phyloP scores from a whole-genome alignment of 2,329 filamentous ascomycete genomes.

The Pyrenochaeta sp. region DNA sequence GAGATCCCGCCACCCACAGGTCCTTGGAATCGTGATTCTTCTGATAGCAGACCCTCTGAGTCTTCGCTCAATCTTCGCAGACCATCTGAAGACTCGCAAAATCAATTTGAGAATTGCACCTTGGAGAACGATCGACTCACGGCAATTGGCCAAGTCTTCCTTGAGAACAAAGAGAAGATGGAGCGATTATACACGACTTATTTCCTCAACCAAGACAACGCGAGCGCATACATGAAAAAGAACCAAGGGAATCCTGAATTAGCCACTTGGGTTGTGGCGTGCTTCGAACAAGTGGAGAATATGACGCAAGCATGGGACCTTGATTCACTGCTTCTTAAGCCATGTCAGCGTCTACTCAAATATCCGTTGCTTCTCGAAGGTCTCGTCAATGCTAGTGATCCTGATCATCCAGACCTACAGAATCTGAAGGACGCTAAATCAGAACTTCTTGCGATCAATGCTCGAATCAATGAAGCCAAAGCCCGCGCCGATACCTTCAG shows the following conservation, averaged over 20 bases:
- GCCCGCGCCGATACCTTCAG: slow-evolving; percentile 87
- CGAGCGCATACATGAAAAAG: slow-evolving; percentile 67
- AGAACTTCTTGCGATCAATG: slow-evolving; percentile 68
- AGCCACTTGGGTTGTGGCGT: slow-evolving; percentile 87
- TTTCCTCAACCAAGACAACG: slow-evolving; percentile 69
- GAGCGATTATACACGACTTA: slow-evolving; percentile 71
- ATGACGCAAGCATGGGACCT: slow-evolving; percentile 94
- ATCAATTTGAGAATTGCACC: slow-evolving; percentile 41
- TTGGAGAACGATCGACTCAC: slow-evolving; percentile 64
- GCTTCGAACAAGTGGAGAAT: slow-evolving; percentile 89
- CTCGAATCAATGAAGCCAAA: slow-evolving; percentile 89
- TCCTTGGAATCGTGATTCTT: slow-evolving; percentile 33
- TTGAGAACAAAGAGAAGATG: slow-evolving; percentile 64
- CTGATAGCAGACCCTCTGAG: slow-evolving; percentile 25
- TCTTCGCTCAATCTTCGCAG: slow-evolving; percentile 23
- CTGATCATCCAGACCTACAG: slow-evolving; percentile 81
- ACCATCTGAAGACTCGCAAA: slow-evolving; percentile 29
- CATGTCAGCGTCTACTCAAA: slow-evolving; percentile 91
- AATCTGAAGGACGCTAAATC: slow-evolving; percentile 75
- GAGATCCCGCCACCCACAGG: slow-evolving; percentile 46
- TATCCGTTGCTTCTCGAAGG: slow-evolving; percentile 87
- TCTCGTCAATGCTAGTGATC: slow-evolving; percentile 78
- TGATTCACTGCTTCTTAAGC: slow-evolving; percentile 95
- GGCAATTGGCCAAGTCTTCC: slow-evolving; percentile 66
- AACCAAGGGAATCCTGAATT: slow-evolving; percentile 64